Percentiles rank a stretch among this genome's conserved stretches.
These are phyloP conservation scores for Eudorina sp. DNA, from an alignment of 139 green algal species.

Conservation along the genomic window DNA sequence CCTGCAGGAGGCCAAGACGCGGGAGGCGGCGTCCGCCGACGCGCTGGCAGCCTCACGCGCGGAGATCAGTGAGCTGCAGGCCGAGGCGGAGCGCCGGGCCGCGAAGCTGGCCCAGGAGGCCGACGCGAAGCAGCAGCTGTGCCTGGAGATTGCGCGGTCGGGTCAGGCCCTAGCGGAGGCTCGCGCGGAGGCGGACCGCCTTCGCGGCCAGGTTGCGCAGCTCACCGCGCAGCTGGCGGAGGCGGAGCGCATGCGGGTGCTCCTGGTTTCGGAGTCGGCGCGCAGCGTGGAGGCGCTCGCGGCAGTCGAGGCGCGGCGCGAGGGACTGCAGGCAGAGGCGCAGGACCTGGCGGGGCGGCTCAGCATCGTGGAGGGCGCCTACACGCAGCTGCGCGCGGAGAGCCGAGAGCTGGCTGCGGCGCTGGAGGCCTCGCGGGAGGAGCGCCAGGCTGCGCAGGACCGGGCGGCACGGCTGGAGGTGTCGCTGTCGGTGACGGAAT, in stretches of 20 bases:
- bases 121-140: not conserved
- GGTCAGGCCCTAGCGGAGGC: not conserved
- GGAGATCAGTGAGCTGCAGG: not conserved
- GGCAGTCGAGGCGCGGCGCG: not conserved
- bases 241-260: not conserved
- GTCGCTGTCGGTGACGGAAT: not conserved
- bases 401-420: not conserved
- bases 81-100: not conserved
- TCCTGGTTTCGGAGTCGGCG: not conserved
- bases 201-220: not conserved
- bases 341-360: conserved; percentile 8
- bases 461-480: not conserved
- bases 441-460: not conserved
- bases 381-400: not conserved
- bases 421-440: not conserved
- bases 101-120: not conserved
- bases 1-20: not conserved
- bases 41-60: not conserved
- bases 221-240: conserved; percentile 1
- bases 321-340: not conserved
- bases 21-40: not conserved
- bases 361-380: not conserved
- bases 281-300: not conserved
- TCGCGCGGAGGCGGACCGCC: not conserved
- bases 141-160: not conserved